Conservation (phyloP, 805 yeast genomes). For the Ogataea chonburiensis region DNA sequence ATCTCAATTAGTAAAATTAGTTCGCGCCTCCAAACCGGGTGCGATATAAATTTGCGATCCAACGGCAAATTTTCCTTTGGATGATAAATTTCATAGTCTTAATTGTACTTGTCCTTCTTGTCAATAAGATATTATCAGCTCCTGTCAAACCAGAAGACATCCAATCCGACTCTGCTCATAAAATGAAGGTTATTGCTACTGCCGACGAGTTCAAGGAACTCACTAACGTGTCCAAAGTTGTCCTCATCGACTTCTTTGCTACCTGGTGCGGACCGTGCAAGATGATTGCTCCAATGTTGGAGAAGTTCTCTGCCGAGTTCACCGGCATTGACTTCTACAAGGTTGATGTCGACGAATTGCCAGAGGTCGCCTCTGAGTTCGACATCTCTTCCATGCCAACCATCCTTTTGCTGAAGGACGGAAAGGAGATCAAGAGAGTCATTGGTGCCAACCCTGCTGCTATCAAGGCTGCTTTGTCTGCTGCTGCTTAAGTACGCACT, state of each 20-base stretch:
- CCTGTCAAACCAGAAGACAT: constrained; percentile 12
- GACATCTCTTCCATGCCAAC: constrained; percentile 61
- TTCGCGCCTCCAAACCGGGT: constrained; percentile 5
- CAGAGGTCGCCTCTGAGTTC: constrained; percentile 68
- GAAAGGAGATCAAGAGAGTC: constrained; percentile 73
- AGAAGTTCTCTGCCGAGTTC: constrained; percentile 72
- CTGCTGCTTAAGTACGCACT: constrained; percentile 26
- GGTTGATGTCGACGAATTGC: constrained; percentile 87
- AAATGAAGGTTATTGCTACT: constrained; percentile 49
- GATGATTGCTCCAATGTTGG: constrained; percentile 92
- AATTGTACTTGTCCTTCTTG: constrained; percentile 26
- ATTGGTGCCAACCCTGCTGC: constrained; percentile 90
- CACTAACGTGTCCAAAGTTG: constrained; percentile 59
- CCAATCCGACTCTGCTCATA: constrained; percentile 15
- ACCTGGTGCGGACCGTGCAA: constrained; percentile 99
- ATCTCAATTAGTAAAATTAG: constrained; percentile 6
- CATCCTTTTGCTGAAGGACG: constrained; percentile 73
- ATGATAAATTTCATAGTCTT: constrained; percentile 30
- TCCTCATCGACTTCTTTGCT: constrained; percentile 94
- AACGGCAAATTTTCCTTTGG: constrained; percentile 8
- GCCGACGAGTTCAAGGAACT: constrained; percentile 64
- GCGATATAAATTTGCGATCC: constrained; percentile 1
- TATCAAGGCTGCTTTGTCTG: constrained; percentile 58
- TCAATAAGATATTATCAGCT: constrained; percentile 26
- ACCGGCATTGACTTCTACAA: constrained; percentile 73